phyloP scores from a whole-genome alignment of 2,329 filamentous ascomycete genomes.

The Stachybotrys chartarum region DNA sequence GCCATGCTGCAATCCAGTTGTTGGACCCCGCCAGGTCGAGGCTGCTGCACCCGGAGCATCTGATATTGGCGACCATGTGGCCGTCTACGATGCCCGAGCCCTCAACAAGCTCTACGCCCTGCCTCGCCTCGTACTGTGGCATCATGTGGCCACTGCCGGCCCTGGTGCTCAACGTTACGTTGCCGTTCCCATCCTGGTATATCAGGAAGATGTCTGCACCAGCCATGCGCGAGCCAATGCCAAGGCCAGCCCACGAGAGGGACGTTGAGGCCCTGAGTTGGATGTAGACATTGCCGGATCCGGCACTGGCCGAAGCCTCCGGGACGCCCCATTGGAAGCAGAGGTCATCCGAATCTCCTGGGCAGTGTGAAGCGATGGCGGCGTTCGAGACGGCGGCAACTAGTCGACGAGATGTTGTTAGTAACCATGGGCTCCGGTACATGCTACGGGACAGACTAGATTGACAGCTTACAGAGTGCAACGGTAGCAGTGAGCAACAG shows the following conservation, averaged over 20 bases:
- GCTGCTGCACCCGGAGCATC: slow-evolving; percentile 43
- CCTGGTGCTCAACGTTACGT: slow-evolving; percentile 56
- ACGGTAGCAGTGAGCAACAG: not conserved
- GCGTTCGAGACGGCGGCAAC: slow-evolving; percentile 13
- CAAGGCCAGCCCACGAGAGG: slow-evolving; percentile 51
- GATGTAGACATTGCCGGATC: slow-evolving; percentile 51
- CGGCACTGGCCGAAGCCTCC: slow-evolving; percentile 34
- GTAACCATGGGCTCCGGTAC: not conserved
- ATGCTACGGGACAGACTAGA: not conserved
- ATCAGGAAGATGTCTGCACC: slow-evolving; percentile 56
- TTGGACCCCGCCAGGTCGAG: slow-evolving; percentile 34
- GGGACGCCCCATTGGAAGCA: slow-evolving; percentile 53
- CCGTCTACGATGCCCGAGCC: slow-evolving; percentile 48
- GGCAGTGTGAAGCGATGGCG: slow-evolving; percentile 30
- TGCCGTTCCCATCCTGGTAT: slow-evolving; percentile 50
- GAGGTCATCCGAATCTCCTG: slow-evolving; percentile 27
- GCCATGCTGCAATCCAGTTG: slow-evolving; percentile 50
- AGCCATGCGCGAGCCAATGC: slow-evolving; percentile 47
- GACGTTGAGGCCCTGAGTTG: slow-evolving; percentile 48
- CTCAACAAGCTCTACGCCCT: slow-evolving; percentile 44
- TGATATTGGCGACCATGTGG: slow-evolving; percentile 54
- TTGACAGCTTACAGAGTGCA: slow-evolving; percentile 9
- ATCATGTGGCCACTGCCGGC: slow-evolving; percentile 36
- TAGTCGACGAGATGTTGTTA: slow-evolving; percentile 4
- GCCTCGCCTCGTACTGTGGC: slow-evolving; percentile 38